Conservation (phyloP, 1,284 basidiomycete genomes). For the Ustilago tritici region DNA sequence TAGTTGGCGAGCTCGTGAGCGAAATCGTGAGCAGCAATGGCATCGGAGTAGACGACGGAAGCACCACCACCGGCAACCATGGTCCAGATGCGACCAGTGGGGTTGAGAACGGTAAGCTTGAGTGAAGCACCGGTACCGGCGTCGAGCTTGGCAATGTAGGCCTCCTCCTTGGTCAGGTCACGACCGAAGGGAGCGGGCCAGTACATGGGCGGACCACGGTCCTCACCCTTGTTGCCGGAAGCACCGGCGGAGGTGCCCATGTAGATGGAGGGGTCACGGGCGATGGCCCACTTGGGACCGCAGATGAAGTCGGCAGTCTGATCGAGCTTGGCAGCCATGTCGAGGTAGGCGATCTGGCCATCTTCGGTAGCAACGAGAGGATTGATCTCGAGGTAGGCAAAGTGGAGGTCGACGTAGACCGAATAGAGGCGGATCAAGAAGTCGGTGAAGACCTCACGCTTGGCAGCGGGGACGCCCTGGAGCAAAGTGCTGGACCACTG, state of each 20-base stretch:
- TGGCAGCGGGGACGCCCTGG: constrained; percentile 54
- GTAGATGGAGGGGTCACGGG: constrained; percentile 86
- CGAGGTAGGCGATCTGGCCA: constrained; percentile 90
- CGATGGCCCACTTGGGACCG: constrained; percentile 98
- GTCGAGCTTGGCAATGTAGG: constrained; percentile 98
- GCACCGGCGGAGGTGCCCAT: constrained; percentile 72
- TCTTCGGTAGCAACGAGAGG: constrained; percentile 94
- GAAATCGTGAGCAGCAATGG: constrained; percentile 95
- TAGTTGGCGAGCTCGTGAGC: constrained; percentile 99
- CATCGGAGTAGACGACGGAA: constrained; percentile 86
- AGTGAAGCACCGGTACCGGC: constrained; percentile 96
- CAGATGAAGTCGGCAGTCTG: constrained; percentile 96
- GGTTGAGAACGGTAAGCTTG: constrained; percentile 95
- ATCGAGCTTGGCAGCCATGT: constrained; percentile 99
- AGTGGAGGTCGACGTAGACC: constrained; percentile 86
- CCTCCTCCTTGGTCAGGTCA: constrained; percentile 97
- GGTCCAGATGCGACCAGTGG: constrained; percentile 96
- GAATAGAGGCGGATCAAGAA: constrained; percentile 95
- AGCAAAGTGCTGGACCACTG: constrained; percentile 67
- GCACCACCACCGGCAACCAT: constrained; percentile 92
- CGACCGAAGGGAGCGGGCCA: constrained; percentile 99
- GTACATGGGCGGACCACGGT: constrained; percentile 88
- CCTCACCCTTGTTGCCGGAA: constrained; percentile 65
- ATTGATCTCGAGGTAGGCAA: constrained; percentile 99
- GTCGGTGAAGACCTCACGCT: constrained; percentile 72